Percentiles rank a stretch among this genome's conserved stretches.
phyloP scores from a whole-genome alignment of 345 rosid species.

The Turnera subulata region DNA sequence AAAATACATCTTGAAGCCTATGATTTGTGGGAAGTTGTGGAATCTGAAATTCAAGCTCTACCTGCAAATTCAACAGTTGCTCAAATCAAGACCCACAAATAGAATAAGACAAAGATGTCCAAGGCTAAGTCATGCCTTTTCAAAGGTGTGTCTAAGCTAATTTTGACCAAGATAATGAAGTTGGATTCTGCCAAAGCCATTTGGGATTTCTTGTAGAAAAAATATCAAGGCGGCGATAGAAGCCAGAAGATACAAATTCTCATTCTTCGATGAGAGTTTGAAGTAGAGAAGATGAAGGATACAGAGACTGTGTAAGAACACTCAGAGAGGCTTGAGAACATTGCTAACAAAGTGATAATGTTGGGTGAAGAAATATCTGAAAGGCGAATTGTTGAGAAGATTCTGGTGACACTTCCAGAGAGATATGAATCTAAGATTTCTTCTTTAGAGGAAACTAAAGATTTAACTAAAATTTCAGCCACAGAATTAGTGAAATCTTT shows the following conservation, averaged over 20 bases:
- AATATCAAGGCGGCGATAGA: too few species aligned
- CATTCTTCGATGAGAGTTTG: not conserved
- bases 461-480: not conserved
- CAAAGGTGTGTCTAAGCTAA: not conserved
- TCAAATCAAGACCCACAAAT: not conserved
- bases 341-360: not conserved
- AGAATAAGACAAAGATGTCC: not conserved
- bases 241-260: not conserved
- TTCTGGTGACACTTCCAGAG: too few species aligned
- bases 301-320: not conserved
- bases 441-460: not conserved
- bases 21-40: not conserved
- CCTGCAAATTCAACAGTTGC: not conserved
- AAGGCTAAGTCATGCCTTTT: not conserved
- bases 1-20: too few species aligned
- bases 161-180: not conserved
- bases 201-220: not conserved
- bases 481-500: not conserved
- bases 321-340: not conserved
- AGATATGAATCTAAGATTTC: not conserved
- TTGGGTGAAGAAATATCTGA: too few species aligned
- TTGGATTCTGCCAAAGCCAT: not conserved
- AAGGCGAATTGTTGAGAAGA: too few species aligned
- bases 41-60: not conserved
- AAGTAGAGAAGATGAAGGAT: not conserved